Evolutionary conservation across 1,284 basidiomycete species (phyloP).

Genomic region (Porodaedalea pini): DNA sequence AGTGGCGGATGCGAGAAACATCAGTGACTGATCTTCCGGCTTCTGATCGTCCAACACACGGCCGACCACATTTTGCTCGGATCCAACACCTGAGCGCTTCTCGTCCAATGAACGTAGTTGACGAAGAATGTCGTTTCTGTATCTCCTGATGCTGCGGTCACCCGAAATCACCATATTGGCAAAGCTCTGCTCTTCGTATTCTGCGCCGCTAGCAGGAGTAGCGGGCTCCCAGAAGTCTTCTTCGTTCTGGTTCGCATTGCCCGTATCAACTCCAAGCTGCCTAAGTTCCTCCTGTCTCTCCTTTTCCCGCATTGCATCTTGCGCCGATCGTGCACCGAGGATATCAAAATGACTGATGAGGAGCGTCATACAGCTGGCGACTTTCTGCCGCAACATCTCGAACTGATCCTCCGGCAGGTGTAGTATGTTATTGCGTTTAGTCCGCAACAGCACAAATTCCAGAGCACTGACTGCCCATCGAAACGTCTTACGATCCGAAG

Average conservation of each 20-base stretch:
- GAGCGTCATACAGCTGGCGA: constrained; percentile 94
- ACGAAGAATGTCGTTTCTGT: constrained; percentile 66
- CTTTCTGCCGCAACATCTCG: constrained; percentile 84
- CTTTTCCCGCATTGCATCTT: constrained; percentile 85
- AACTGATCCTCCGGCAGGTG: constrained; percentile 88
- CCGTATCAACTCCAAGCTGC: constrained; percentile 52
- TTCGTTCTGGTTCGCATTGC: constrained; percentile 45
- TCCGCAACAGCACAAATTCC: constrained; percentile 90
- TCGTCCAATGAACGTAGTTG: constrained; percentile 65
- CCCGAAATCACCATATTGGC: constrained; percentile 35
- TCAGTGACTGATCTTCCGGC: constrained; percentile 85
- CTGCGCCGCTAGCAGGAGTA: constrained; percentile 35
- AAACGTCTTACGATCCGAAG: constrained; percentile 95
- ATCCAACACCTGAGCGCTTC: constrained; percentile 54
- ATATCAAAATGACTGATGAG: constrained; percentile 98
- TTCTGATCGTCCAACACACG: constrained; percentile 91
- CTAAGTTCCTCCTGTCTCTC: constrained; percentile 76
- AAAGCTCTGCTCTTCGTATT: constrained; percentile 36
- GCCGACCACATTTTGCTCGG: constrained; percentile 75
- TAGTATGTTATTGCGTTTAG: constrained; percentile 86
- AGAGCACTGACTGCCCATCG: constrained; percentile 97
- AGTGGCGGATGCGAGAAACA: constrained; percentile 88
- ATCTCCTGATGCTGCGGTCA: constrained; percentile 64
- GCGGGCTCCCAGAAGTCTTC: constrained; percentile 39
- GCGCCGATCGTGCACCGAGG: constrained; percentile 69